phyloP scores from a whole-genome alignment of 768 basidiomycete genomes.

The Inosperma sp. region DNA sequence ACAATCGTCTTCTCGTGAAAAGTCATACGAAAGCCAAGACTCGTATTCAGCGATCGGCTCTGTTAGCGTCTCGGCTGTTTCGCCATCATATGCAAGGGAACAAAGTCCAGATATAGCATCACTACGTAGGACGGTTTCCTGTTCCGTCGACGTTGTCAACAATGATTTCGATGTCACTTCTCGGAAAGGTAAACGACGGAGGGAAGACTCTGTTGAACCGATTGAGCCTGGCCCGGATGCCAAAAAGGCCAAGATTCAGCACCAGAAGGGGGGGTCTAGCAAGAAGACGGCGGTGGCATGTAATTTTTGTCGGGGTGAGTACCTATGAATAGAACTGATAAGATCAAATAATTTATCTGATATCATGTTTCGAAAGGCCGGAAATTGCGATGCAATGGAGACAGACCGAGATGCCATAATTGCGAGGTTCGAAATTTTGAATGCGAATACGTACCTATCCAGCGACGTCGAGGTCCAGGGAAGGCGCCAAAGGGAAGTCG shows the following conservation, averaged over 20 bases:
- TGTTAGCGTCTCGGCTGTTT: conserved; percentile 17
- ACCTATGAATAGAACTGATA: conserved; percentile 15
- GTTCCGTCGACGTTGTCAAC: conserved; percentile 22
- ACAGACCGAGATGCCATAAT: conserved; percentile 56
- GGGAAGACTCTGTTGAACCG: conserved; percentile 21
- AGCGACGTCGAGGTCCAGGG: conserved; percentile 66
- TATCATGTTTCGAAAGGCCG: conserved; percentile 47
- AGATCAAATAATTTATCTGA: conserved; percentile 7
- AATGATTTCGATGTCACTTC: conserved; percentile 24
- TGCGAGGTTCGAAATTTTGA: conserved; percentile 49
- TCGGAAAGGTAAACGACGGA: conserved; percentile 29
- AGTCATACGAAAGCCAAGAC: conserved; percentile 17
- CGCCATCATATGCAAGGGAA: conserved; percentile 12
- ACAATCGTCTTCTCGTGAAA: conserved; percentile 7
- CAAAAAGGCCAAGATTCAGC: conserved; percentile 27
- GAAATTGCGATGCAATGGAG: conserved; percentile 72
- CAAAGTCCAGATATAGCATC: conserved; percentile 16
- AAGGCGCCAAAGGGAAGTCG: conserved; percentile 63
- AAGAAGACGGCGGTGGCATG: conserved; percentile 65
- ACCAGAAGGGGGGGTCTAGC: too few relatives aligned
- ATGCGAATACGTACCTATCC: conserved; percentile 51
- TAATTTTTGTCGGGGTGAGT: conserved; percentile 70
- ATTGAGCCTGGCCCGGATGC: conserved; percentile 21
- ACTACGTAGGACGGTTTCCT: conserved; percentile 13
- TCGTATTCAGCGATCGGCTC: conserved; percentile 14